A percentile compares a stretch with the other conserved stretches of the same genome.
Evolutionary conservation across 495 filamentous ascomycete species (phyloP).

Genomic region (Mytilinidion resinicola): DNA sequence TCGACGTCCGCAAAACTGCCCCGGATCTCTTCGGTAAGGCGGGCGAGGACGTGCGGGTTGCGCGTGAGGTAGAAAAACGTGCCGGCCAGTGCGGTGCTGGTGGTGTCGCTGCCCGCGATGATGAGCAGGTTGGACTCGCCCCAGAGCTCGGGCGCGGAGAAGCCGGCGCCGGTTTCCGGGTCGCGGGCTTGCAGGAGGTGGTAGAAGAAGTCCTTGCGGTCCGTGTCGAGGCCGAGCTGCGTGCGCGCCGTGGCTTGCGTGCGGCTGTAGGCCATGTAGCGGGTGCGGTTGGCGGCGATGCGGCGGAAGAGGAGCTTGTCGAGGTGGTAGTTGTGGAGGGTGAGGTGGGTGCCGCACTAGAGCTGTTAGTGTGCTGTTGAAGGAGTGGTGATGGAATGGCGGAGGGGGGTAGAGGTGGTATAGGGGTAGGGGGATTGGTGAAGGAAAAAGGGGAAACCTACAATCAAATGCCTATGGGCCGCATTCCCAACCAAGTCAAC

Average conservation of each 20-base stretch:
- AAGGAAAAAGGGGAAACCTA: slow-evolving; percentile 31
- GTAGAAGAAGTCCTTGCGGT: slow-evolving; percentile 36
- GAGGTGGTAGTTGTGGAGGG: slow-evolving; percentile 47
- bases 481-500: slow-evolving; percentile 50
- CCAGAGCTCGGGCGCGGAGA: slow-evolving; percentile 33
- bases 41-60: slow-evolving; percentile 41
- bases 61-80: slow-evolving; percentile 58
- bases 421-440: not conserved
- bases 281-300: slow-evolving; percentile 51
- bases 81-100: slow-evolving; percentile 44
- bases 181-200: slow-evolving; percentile 33
- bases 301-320: slow-evolving; percentile 54
- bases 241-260: slow-evolving; percentile 52
- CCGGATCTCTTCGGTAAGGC: slow-evolving; percentile 49
- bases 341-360: slow-evolving; percentile 56
- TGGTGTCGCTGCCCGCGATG: slow-evolving; percentile 34
- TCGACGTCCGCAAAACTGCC: slow-evolving; percentile 45
- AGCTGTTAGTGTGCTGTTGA: not conserved
- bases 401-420: not conserved
- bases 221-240: slow-evolving; percentile 30
- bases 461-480: slow-evolving; percentile 31
- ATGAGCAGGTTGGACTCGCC: slow-evolving; percentile 36
- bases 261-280: slow-evolving; percentile 55
- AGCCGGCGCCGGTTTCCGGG: slow-evolving; percentile 35
- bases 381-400: not conserved